Conservation (phyloP, 306 rosid genomes). For the Corylus americana region DNA sequence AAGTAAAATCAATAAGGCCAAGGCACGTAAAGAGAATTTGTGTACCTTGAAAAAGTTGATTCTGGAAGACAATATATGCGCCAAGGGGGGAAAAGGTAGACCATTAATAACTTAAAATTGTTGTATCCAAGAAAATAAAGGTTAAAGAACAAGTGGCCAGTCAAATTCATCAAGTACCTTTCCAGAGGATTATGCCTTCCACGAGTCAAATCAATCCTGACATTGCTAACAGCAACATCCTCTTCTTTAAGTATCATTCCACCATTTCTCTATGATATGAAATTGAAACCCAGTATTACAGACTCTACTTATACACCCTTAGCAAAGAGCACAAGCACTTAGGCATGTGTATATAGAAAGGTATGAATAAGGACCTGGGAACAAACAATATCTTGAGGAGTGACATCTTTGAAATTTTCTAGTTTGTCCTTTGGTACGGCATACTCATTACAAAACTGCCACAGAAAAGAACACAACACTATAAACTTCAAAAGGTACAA, state of each 20-base stretch:
- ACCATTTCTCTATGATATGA: slow-evolving; percentile 65
- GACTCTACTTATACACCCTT: slow-evolving; percentile 4
- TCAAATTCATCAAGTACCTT: slow-evolving; percentile 49
- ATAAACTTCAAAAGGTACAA: neutral
- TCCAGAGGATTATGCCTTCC: slow-evolving; percentile 86
- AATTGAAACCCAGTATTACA: slow-evolving; percentile 18
- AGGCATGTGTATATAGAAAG: slow-evolving; percentile 11
- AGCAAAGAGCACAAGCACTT: slow-evolving; percentile 22
- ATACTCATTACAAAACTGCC: slow-evolving; percentile 91
- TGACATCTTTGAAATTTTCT: slow-evolving; percentile 74
- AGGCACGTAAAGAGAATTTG: neutral
- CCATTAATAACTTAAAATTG: slow-evolving; percentile 6
- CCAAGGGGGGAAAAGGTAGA: slow-evolving; percentile 20
- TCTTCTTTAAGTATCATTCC: slow-evolving; percentile 74
- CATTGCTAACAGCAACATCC: slow-evolving; percentile 75
- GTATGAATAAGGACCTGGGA: slow-evolving; percentile 48
- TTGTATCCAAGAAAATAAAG: slow-evolving; percentile 3
- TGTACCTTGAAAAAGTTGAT: slow-evolving; percentile 88
- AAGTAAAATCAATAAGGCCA: slow-evolving; percentile 19
- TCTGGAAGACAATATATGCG: slow-evolving; percentile 58
- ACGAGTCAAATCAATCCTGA: slow-evolving; percentile 92
- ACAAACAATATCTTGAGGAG: slow-evolving; percentile 91
- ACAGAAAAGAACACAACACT: neutral
- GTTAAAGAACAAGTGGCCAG: slow-evolving; percentile 20
- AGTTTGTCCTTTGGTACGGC: slow-evolving; percentile 85